Conservation (phyloP, 495 filamentous ascomycete species). For the Penicillium paradoxum region DNA sequence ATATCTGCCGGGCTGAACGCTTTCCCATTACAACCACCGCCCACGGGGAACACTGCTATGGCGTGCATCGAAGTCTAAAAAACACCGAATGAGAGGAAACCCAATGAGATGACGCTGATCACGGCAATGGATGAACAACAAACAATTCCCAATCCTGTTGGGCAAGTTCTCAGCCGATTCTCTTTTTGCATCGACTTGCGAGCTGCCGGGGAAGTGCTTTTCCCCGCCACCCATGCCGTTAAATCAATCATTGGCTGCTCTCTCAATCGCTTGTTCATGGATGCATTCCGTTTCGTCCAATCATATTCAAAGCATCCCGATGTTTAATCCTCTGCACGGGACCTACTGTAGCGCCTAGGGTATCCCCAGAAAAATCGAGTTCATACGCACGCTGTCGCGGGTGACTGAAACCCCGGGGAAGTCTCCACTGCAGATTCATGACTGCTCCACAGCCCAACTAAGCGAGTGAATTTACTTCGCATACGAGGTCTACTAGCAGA, state of each 20-base stretch:
- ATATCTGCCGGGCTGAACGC: slow-evolving; percentile 24
- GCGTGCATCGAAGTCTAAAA: neutral
- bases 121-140: too few relatives aligned
- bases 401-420: neutral
- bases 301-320: neutral
- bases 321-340: neutral
- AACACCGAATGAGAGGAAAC: neutral
- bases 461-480: slow-evolving; percentile 2
- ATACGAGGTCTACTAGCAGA: neutral
- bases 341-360: too few relatives aligned
- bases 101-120: too few relatives aligned
- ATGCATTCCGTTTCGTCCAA: slow-evolving; percentile 7
- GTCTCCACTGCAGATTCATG: slow-evolving; percentile 12
- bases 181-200: too few relatives aligned
- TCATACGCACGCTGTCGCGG: neutral
- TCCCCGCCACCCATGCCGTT: slow-evolving; percentile 16
- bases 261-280: neutral
- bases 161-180: too few relatives aligned
- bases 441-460: slow-evolving; percentile 11
- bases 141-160: too few relatives aligned
- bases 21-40: slow-evolving; percentile 19
- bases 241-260: slow-evolving; percentile 10
- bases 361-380: slow-evolving; percentile 9
- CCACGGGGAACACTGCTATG: slow-evolving; percentile 16
- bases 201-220: slow-evolving; percentile 22